Percentiles rank a stretch among this genome's conserved stretches.
phyloP scores from a whole-genome alignment of 129 eudicot genomes.

The Smallanthus sonchifolius region DNA sequence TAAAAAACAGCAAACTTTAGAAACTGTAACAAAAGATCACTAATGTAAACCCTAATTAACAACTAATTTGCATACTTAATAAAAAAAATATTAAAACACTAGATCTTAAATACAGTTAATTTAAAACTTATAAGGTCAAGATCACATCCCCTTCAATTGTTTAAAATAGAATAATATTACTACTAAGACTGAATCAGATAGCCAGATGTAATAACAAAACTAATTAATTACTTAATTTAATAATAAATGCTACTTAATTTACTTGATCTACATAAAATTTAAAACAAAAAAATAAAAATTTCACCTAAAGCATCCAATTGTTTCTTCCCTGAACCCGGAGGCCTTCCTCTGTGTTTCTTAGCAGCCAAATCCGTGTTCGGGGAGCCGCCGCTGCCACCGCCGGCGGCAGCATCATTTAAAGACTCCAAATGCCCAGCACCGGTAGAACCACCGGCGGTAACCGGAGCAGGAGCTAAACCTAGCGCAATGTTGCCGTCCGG shows the following conservation, averaged over 20 bases:
- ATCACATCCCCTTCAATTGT: conserved; percentile 7
- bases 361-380: conserved; percentile 39
- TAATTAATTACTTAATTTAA: background rate
- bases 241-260: background rate
- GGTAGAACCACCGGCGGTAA: conserved; percentile 14
- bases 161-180: background rate
- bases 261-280: background rate
- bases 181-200: background rate
- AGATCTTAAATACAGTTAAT: background rate
- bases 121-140: conserved; percentile 11
- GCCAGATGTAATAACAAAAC: background rate
- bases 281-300: background rate
- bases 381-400: conserved; percentile 14
- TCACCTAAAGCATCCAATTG: conserved; percentile 91
- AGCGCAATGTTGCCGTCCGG: conserved; percentile 71
- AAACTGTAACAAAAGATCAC: background rate
- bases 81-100: background rate
- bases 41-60: background rate
- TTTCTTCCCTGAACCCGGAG: conserved; percentile 84
- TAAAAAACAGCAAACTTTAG: background rate
- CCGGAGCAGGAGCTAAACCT: conserved; percentile 60
- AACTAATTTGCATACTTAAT: background rate
- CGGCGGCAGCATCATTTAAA: conserved; percentile 40
- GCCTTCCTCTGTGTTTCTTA: conserved; percentile 69
- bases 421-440: conserved; percentile 33